Evolutionary conservation across 305 asterid species (phyloP), one percentile per base, ranked within the genome.

Genomic region (Fraxinus dipetala): DNA sequence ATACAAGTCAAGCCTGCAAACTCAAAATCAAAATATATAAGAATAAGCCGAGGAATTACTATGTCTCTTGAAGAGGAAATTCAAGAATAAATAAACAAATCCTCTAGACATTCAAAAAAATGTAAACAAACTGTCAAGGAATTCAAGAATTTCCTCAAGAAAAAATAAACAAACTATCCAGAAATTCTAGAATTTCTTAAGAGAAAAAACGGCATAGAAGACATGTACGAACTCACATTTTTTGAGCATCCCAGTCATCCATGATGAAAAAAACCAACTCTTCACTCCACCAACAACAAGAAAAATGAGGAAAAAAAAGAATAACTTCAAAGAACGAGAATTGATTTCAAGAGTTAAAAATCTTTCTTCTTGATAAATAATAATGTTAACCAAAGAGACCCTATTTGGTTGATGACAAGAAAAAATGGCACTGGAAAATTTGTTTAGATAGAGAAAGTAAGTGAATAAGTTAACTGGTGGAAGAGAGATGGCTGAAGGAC

Each of bases 1-100:
- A 80, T 86, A 89, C 84, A 69, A 72, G 22, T 90, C 91, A 84
- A 91, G 79, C 84, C 94, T 91, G 89, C 80, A 79, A 83, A 75
- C 48, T 35, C 48, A 80, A 38, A 81, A 32, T 51, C 26, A 78
- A 43, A 20, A 69, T 1, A 32, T 43, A 43, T 54, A 9, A 63
- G 30, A 63, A 63, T 26, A 22, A 22, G 34, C 72, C n/a, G 5
- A 63, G 14, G 16, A 26, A 26, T 65, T 65, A 59, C 7, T 59
- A 20, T 7, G 28, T 59, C 30, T 59, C 18, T 20, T 22, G 35
- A 65, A 65, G 14, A 65, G 30, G 69, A 24, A 9, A 18, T 61
- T 61, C 70, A 63, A 24, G 72, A 63, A 63, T 9, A 63, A 8
- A 63, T 3, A 63, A 63, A 63, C 2, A 26, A 22, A 22, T 22